These are phyloP conservation scores for Physocladia obscura DNA, from an alignment of 192 early-diverging fungal species.

Conservation along the genomic window DNA sequence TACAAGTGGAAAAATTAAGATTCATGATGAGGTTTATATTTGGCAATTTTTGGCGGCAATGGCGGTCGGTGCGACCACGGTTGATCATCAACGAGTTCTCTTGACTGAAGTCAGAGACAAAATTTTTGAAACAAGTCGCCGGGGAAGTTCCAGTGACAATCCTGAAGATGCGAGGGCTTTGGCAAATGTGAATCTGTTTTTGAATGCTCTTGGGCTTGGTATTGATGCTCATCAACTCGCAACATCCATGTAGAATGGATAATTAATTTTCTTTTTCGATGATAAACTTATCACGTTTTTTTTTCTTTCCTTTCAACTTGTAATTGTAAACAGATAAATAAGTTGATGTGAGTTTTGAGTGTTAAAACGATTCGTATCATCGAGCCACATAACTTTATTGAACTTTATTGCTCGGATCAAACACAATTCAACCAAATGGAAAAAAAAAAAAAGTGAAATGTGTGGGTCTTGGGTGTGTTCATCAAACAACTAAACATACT, in stretches of 20 bases:
- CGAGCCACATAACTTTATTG: too few species aligned
- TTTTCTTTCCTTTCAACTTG: not conserved
- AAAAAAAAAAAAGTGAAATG: too few species aligned
- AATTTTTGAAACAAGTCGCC: slow-evolving; percentile 75
- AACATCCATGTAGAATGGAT: slow-evolving; percentile 32
- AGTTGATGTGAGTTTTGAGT: not conserved
- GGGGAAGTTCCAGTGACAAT: slow-evolving; percentile 36
- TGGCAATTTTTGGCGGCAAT: slow-evolving; percentile 98
- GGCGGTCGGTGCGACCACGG: slow-evolving; percentile 83
- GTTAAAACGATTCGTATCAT: too few species aligned
- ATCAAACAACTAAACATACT: too few species aligned
- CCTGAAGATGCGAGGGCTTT: slow-evolving; percentile 59
- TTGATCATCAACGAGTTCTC: slow-evolving; percentile 90
- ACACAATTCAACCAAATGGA: too few species aligned
- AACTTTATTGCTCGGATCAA: too few species aligned
- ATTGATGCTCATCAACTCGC: slow-evolving; percentile 80
- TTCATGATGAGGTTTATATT: slow-evolving; percentile 81
- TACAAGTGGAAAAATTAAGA: slow-evolving; percentile 23
- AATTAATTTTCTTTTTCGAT: not conserved
- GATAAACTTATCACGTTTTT: not conserved
- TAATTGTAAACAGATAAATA: not conserved
- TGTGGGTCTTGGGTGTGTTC: too few species aligned
- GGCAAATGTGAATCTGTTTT: slow-evolving; percentile 90
- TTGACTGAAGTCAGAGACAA: slow-evolving; percentile 85
- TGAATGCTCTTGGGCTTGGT: slow-evolving; percentile 88